phyloP scores from a whole-genome alignment of 768 basidiomycete species.

The Pholiota molesta region DNA sequence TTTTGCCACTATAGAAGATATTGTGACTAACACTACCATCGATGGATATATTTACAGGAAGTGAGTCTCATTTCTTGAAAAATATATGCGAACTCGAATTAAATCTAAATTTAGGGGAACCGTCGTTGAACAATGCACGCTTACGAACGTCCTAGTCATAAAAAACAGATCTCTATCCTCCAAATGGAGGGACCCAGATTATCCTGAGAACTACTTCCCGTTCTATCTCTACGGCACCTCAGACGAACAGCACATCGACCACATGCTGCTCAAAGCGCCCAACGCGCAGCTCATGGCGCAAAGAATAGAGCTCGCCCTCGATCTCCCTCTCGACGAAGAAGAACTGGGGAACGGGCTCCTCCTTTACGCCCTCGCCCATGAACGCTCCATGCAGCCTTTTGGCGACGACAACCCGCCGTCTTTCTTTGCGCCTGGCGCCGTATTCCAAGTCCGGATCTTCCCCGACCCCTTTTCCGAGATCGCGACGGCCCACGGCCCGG shows the following conservation, averaged over 20 bases:
- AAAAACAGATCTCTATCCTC: slow-evolving; percentile 32
- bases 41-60: background rate
- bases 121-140: slow-evolving; percentile 6
- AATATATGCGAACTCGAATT: background rate
- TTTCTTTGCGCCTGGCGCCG: background rate
- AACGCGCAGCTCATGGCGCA: background rate
- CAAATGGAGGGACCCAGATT: slow-evolving; percentile 27
- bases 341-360: background rate
- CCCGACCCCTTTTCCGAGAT: background rate
- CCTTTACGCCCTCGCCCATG: background rate
- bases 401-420: background rate
- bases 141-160: slow-evolving; percentile 33
- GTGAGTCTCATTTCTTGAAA: background rate
- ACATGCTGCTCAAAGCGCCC: slow-evolving; percentile 22
- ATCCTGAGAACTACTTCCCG: slow-evolving; percentile 33
- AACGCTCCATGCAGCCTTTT: background rate
- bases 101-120: background rate
- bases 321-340: background rate
- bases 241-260: slow-evolving; percentile 36
- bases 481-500: background rate
- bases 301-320: background rate
- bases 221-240: slow-evolving; percentile 44
- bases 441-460: background rate
- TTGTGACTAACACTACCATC: background rate
- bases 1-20: background rate